These are phyloP conservation scores for Zygoascus sp. DNA, from an alignment of 1,139 yeast genomes.

Conservation along the genomic window DNA sequence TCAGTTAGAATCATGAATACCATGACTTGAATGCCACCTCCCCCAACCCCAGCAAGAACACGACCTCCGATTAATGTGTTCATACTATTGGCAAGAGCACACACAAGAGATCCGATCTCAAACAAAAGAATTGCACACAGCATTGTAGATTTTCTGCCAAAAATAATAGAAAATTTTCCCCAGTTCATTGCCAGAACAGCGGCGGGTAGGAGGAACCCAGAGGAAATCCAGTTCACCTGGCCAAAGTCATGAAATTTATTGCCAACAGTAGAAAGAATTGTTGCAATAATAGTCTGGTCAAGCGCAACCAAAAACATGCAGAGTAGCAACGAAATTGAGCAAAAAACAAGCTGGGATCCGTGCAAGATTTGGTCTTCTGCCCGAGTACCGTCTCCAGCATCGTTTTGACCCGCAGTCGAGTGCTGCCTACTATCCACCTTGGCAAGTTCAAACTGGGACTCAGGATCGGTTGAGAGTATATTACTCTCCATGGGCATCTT, in stretches of 20 bases:
- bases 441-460: neutral
- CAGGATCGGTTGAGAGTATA: neutral
- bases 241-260: conserved; percentile 50
- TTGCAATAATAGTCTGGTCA: conserved; percentile 61
- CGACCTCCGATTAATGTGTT: conserved; percentile 64
- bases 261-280: conserved; percentile 53
- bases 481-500: no score
- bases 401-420: conserved; percentile 13
- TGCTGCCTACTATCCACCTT: neutral
- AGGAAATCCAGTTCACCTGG: conserved; percentile 56
- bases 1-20: conserved; percentile 58
- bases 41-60: conserved; percentile 68
- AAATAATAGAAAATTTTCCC: conserved; percentile 57
- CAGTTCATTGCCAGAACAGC: conserved; percentile 56
- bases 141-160: conserved; percentile 55
- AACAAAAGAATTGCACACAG: conserved; percentile 50
- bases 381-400: conserved; percentile 25
- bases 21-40: conserved; percentile 62
- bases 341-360: conserved; percentile 41
- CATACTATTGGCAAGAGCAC: conserved; percentile 56
- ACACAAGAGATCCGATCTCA: conserved; percentile 58
- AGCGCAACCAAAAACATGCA: conserved; percentile 56
- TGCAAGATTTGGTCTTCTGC: conserved; percentile 35
- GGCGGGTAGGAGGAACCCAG: conserved; percentile 58
- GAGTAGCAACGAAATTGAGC: conserved; percentile 44